Conservation (phyloP, 192 early-diverging fungal genomes). For the Umbelopsis isabellina region DNA sequence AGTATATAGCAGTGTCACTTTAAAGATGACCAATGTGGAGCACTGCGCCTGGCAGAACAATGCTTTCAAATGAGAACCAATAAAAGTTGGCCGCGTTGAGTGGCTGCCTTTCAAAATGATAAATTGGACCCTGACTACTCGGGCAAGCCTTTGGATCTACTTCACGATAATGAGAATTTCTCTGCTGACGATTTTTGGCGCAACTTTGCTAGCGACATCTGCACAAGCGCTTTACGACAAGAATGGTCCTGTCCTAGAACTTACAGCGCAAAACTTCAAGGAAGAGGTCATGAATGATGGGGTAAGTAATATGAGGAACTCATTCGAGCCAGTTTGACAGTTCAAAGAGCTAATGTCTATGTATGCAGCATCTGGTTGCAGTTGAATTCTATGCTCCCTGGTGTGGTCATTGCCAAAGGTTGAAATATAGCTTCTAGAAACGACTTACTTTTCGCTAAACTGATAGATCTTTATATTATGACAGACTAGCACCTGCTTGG, state of each 20-base stretch:
- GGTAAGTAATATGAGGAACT: slow-evolving; percentile 38
- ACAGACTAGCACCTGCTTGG: slow-evolving; percentile 81
- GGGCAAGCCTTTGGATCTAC: not conserved
- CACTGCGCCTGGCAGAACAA: slow-evolving; percentile 2
- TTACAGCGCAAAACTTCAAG: slow-evolving; percentile 64
- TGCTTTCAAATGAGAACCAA: not conserved
- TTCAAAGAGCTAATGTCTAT: not conserved
- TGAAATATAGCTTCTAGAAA: slow-evolving; percentile 11
- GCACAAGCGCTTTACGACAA: slow-evolving; percentile 54
- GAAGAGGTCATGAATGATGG: slow-evolving; percentile 69
- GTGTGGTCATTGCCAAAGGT: slow-evolving; percentile 93
- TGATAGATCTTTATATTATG: too few species aligned
- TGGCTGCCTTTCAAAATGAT: slow-evolving; percentile 8
- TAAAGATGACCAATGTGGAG: too few species aligned
- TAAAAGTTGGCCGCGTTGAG: slow-evolving; percentile 5
- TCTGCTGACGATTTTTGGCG: not conserved
- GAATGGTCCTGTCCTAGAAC: slow-evolving; percentile 52
- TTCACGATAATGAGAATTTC: not conserved
- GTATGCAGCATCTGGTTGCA: slow-evolving; percentile 70
- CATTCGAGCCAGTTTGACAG: not conserved
- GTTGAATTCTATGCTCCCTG: slow-evolving; percentile 97
- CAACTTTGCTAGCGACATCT: not conserved
- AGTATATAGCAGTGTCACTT: too few species aligned
- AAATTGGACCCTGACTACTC: not conserved
- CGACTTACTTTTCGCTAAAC: not conserved